Conservation (phyloP, 306 rosid genomes). For the Cyamopsis tetragonoloba region DNA sequence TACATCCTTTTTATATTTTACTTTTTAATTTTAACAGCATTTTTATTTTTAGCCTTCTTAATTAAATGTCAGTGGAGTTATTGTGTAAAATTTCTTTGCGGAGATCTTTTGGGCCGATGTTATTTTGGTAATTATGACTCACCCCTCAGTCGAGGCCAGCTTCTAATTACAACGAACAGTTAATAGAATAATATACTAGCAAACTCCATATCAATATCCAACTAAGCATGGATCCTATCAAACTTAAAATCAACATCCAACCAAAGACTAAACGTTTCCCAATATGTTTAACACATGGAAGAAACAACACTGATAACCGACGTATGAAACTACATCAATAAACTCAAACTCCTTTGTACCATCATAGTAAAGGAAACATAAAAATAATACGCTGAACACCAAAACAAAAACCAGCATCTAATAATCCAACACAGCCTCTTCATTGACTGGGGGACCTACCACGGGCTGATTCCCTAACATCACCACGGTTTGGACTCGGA, state of each 20-base stretch:
- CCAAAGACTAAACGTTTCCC: neutral
- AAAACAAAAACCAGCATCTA: slow-evolving; percentile 25
- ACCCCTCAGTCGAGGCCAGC: too few species aligned
- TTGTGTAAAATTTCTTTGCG: too few species aligned
- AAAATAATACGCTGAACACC: neutral
- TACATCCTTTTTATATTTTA: too few species aligned
- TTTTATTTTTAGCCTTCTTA: too few species aligned
- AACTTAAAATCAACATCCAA: neutral
- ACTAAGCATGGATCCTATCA: neutral
- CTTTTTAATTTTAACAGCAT: too few species aligned
- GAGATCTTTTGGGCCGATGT: too few species aligned
- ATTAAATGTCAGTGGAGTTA: too few species aligned
- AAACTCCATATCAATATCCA: slow-evolving; percentile 10
- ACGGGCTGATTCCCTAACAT: slow-evolving; percentile 50
- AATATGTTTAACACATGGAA: slow-evolving; percentile 4
- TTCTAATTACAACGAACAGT: neutral
- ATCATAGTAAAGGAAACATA: neutral
- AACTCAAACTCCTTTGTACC: slow-evolving; percentile 8
- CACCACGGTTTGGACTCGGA: slow-evolving; percentile 41
- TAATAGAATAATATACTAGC: neutral
- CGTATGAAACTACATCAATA: neutral
- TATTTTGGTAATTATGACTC: too few species aligned
- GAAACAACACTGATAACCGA: neutral
- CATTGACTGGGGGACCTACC: slow-evolving; percentile 64
- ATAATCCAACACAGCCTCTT: slow-evolving; percentile 17